phyloP scores from a whole-genome alignment of 1,284 basidiomycete species.

The Boletus subluridellus region DNA sequence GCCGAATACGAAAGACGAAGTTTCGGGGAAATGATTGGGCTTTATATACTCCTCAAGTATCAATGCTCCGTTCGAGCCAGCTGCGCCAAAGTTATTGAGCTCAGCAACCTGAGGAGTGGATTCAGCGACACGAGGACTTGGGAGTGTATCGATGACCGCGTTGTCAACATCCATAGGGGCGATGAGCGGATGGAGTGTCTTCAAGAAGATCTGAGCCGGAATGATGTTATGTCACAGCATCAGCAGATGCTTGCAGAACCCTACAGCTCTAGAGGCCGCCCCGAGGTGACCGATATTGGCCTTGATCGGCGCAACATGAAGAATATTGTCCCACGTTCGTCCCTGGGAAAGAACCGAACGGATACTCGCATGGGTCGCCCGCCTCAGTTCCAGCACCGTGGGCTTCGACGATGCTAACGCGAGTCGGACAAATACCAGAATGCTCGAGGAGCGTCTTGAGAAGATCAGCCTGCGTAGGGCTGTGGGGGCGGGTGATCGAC shows the following conservation, averaged over 20 bases:
- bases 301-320: conserved; percentile 66
- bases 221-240: conserved; percentile 59
- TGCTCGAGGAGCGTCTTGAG: conserved; percentile 48
- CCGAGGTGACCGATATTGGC: conserved; percentile 72
- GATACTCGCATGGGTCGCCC: conserved; percentile 64
- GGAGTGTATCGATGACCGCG: conserved; percentile 45
- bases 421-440: conserved; percentile 44
- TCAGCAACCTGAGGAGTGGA: conserved; percentile 48
- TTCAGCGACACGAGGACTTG: conserved; percentile 41
- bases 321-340: conserved; percentile 44
- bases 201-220: conserved; percentile 58
- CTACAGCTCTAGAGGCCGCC: conserved; percentile 68
- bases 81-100: conserved; percentile 71
- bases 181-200: conserved; percentile 55
- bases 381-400: conserved; percentile 71
- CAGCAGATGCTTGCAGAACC: conserved; percentile 65
- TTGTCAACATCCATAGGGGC: conserved; percentile 47
- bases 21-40: neutral
- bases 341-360: conserved; percentile 49
- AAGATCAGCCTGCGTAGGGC: conserved; percentile 54
- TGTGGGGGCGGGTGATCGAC: conserved; percentile 71
- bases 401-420: conserved; percentile 63
- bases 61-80: conserved; percentile 65
- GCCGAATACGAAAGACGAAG: conserved; percentile 49
- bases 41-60: conserved; percentile 52